phyloP scores from a whole-genome alignment of 441 rosid species.

The Brassica hybrid region DNA sequence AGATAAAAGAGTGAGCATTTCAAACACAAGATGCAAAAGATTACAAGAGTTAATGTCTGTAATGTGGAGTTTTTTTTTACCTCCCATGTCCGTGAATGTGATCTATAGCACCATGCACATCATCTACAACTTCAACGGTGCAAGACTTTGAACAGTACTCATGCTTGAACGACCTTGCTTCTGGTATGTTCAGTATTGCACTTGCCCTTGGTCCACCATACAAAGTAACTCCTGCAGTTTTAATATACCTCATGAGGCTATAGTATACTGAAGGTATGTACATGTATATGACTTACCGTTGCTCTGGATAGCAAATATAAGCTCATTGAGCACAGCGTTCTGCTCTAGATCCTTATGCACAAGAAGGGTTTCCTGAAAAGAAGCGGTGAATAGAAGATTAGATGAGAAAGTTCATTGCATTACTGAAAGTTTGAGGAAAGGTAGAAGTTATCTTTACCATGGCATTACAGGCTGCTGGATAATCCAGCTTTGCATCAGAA shows the following conservation, averaged over 20 bases:
- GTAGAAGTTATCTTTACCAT: conserved; percentile 59
- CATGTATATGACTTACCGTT: conserved; percentile 56
- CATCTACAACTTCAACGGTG: conserved; percentile 92
- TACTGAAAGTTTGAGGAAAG: neutral
- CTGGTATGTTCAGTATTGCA: conserved; percentile 66
- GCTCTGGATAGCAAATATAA: conserved; percentile 57
- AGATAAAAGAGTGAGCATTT: conserved; percentile 15
- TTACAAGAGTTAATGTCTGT: neutral
- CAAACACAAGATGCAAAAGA: neutral
- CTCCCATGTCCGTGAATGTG: conserved; percentile 96
- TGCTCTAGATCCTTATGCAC: no score
- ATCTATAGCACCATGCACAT: conserved; percentile 76
- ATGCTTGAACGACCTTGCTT: conserved; percentile 69
- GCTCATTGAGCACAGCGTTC: conserved; percentile 59
- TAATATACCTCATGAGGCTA: neutral
- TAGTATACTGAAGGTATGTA: neutral
- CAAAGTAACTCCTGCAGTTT: conserved; percentile 75
- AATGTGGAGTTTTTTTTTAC: conserved; percentile 39
- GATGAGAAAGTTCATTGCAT: neutral
- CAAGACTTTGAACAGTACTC: conserved; percentile 90
- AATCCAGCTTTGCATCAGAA: conserved; percentile 91
- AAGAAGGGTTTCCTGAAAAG: conserved; percentile 87
- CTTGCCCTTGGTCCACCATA: conserved; percentile 88
- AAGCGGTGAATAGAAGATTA: conserved; percentile 25
- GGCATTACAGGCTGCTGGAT: conserved; percentile 98